Base-by-base conservation (phyloP, 2,329 filamentous ascomycete species). In the Xylaria sp. region DNA sequence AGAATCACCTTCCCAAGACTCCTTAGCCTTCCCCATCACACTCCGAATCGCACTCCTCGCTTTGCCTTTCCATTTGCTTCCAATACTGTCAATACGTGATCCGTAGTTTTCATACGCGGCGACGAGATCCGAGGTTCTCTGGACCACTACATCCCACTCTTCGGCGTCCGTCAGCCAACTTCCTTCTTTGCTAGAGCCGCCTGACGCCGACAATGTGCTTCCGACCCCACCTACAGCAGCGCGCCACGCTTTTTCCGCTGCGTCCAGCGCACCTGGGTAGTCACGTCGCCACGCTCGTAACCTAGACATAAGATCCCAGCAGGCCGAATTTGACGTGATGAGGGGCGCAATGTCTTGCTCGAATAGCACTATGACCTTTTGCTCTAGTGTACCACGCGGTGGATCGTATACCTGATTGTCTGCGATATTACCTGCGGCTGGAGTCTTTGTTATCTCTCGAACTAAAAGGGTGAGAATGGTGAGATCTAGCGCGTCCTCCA, bases 201-300 rank as follows among this genome's bases (percentile, higher is more conserved):
- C 71, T 52, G 84, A 85, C 70, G 80, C 83, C 64, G 72, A 84
- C 78, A 76, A 86, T 78, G 86, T 76, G 72, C 83, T 73, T 6
- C 83, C 77, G 34, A 88, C 84, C 74, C 88, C 81, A 60, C 85
- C 84, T 0, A 87, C 83, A 0, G 91, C 88, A 0, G 92, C 89
- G 1, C 96, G 88, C 94, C 95, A 99, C 0, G 91, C 93, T 78
- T 95, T 94, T 81, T 98, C 96, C 37, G 94, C 89, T 1, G 93
- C 93, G 6, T 94, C 92, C 1, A 98, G 85, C 4, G 94, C 93
- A 1, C 90, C 90, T 0, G 83, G 81, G 1, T 91, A 92, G 63
- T 92, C 91, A 2, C 88, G 82, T 8, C 90, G 87, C 89, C 94
- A 98, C 15, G 91, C 84, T 4, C 93, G 89, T 18, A 97, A 84